These are phyloP conservation scores for Mortierella sp. DNA, from an alignment of 371 early-diverging fungal genomes.

Conservation along the genomic window DNA sequence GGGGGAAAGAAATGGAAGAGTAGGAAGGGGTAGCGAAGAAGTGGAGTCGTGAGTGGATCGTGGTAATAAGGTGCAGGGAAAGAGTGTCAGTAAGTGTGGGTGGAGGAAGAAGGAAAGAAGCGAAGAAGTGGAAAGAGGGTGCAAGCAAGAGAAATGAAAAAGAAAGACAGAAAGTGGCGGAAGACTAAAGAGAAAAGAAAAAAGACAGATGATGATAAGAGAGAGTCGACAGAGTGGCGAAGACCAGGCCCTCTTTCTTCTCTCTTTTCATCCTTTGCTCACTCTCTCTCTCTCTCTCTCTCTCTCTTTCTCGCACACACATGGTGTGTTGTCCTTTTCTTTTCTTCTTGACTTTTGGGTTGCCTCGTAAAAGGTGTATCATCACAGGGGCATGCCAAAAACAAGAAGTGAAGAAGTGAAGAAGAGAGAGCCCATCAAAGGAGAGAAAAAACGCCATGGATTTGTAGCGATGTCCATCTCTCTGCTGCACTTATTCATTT, in stretches of 20 bases:
- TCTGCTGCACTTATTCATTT: too few species aligned
- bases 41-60: not conserved
- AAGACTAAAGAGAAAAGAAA: not conserved
- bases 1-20: not conserved
- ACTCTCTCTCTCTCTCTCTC: too few species aligned
- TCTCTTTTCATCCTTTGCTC: not conserved
- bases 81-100: not conserved
- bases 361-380: too few species aligned
- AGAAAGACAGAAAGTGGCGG: not conserved
- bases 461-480: too few species aligned
- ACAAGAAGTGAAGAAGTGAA: too few species aligned
- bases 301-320: too few species aligned
- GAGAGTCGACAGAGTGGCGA: not conserved
- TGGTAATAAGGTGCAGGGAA: not conserved
- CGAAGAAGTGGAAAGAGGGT: not conserved
- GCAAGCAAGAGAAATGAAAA: not conserved
- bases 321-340: not conserved
- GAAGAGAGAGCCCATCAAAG: too few species aligned
- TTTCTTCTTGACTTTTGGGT: not conserved
- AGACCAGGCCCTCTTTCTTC: not conserved
- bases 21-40: not conserved
- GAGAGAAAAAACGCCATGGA: too few species aligned
- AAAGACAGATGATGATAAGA: not conserved
- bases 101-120: not conserved
- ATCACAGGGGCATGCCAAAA: too few species aligned